These are phyloP conservation scores for Populus hybrid DNA, from an alignment of 441 rosid genomes.

Conservation along the genomic window DNA sequence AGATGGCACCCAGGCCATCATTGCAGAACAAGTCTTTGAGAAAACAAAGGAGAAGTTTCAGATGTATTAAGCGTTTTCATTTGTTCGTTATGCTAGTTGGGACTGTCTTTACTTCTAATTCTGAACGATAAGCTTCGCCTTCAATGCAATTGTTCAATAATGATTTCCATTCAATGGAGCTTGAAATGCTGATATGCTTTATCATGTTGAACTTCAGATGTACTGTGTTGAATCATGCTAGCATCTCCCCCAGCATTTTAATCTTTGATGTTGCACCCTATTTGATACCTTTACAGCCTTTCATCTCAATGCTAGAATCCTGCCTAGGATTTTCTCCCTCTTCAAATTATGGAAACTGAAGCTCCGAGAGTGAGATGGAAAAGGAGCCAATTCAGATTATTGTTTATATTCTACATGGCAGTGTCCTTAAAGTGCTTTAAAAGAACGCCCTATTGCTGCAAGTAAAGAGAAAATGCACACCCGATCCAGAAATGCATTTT, in stretches of 20 bases:
- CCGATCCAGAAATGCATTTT: background rate
- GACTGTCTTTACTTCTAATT: constrained; percentile 1
- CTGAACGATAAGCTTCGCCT: constrained; percentile 6
- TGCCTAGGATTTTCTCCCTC: background rate
- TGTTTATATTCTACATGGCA: background rate
- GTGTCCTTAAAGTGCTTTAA: background rate
- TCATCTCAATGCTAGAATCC: background rate
- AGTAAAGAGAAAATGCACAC: background rate
- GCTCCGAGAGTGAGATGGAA: background rate
- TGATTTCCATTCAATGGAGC: background rate
- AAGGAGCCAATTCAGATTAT: background rate
- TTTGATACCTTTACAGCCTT: background rate
- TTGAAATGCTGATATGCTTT: background rate
- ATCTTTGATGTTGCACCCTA: background rate
- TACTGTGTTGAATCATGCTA: background rate
- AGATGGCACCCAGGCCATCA: background rate
- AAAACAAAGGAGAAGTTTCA: background rate
- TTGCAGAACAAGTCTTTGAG: constrained; percentile 3
- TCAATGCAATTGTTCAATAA: constrained; percentile 13
- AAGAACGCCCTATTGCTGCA: background rate
- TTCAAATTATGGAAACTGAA: background rate
- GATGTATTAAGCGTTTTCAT: background rate
- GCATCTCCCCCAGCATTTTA: background rate
- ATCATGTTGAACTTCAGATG: background rate
- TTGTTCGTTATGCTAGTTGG: background rate